Evolutionary conservation across 1,139 yeast species (phyloP).

Genomic region (Meyerozyma athensensis): DNA sequence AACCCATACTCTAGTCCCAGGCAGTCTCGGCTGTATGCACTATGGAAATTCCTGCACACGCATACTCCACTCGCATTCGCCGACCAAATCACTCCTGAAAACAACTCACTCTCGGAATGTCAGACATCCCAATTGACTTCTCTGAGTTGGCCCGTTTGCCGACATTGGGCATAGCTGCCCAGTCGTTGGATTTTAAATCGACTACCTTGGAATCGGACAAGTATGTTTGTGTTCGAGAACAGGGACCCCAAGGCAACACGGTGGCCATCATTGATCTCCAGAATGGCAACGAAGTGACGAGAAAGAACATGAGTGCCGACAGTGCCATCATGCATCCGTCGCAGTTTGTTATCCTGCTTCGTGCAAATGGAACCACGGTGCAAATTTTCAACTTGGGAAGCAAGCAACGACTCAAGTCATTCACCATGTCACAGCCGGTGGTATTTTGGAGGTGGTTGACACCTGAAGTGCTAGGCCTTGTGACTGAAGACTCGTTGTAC

Average conservation of each 20-base stretch:
- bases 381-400: conserved; percentile 89
- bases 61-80: not conserved
- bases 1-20: too few species aligned
- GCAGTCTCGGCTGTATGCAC: too few species aligned
- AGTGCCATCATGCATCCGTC: conserved; percentile 95
- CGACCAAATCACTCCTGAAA: conserved; percentile 3
- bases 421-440: conserved; percentile 82
- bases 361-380: conserved; percentile 94
- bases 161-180: conserved; percentile 74
- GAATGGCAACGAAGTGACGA: conserved; percentile 65
- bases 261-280: conserved; percentile 89
- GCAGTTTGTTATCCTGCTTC: conserved; percentile 81
- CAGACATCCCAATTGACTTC: conserved; percentile 91
- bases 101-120: conserved; percentile 17
- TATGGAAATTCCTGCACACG: conserved; percentile 2
- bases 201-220: conserved; percentile 92
- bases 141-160: conserved; percentile 90
- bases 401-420: conserved; percentile 85
- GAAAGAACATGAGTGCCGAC: conserved; percentile 96
- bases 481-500: conserved; percentile 71
- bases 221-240: conserved; percentile 85
- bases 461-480: conserved; percentile 70
- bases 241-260: conserved; percentile 68
- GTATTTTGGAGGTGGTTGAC: conserved; percentile 95
- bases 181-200: conserved; percentile 85